Evolutionary conservation across 805 yeast genomes (phyloP).

Genomic region (Wickerhamiella alocasiicola): DNA sequence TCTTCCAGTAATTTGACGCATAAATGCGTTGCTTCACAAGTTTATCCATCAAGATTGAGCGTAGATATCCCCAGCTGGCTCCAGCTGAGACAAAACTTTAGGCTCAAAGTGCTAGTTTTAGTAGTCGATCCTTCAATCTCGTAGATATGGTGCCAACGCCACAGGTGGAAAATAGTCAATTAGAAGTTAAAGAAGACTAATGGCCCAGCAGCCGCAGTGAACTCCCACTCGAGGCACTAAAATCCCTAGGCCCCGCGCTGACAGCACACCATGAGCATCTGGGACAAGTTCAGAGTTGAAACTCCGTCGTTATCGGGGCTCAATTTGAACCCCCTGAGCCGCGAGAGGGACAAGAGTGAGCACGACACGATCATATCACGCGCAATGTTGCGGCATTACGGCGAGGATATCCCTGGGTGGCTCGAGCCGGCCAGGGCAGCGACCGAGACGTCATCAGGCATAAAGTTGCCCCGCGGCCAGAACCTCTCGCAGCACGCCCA

Average conservation of each 20-base stretch:
- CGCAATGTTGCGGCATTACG: constrained; percentile 33
- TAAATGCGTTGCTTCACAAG: constrained; percentile 44
- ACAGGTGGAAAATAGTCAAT: no score
- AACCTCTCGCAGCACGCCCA: constrained; percentile 2
- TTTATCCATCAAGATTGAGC: constrained; percentile 37
- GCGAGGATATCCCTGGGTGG: constrained; percentile 25
- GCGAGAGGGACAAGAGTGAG: constrained; percentile 32
- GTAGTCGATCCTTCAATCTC: no score
- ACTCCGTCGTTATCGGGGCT: constrained; percentile 22
- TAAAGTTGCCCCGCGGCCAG: not conserved
- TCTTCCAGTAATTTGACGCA: constrained; percentile 48
- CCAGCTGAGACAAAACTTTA: no score
- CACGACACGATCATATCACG: constrained; percentile 36
- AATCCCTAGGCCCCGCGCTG: no score
- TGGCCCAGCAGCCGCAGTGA: no score
- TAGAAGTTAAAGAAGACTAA: no score
- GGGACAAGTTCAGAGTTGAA: constrained; percentile 1
- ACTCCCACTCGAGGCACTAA: no score
- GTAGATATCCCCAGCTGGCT: no score
- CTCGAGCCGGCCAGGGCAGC: constrained; percentile 17
- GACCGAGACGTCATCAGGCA: not conserved
- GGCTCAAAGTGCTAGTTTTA: no score
- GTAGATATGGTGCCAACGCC: no score
- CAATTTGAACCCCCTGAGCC: constrained; percentile 12
- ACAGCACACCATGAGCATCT: not conserved